Evolutionary conservation across 2,329 filamentous ascomycete species (phyloP).

Genomic region (Sarocladiaceae sp.): DNA sequence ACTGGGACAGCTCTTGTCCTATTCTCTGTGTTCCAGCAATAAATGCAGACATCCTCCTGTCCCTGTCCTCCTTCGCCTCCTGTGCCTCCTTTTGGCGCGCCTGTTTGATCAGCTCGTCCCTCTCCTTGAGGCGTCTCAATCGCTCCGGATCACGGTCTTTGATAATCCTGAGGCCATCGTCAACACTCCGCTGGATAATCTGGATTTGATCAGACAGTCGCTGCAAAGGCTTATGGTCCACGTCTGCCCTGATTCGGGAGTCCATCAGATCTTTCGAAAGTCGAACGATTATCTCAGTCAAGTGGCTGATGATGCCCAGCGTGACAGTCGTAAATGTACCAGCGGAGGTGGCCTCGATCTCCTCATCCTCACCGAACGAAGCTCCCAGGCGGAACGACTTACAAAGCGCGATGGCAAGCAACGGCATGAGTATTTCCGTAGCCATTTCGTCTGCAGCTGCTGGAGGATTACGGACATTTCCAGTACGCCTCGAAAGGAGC

Average conservation of each 20-base stretch:
- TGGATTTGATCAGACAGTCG: not conserved
- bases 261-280: not conserved
- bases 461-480: not conserved
- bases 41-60: not conserved
- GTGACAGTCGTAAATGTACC: not conserved
- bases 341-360: not conserved
- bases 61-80: not conserved
- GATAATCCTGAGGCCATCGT: not conserved
- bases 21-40: not conserved
- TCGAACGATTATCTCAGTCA: not conserved
- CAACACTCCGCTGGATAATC: not conserved
- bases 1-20: not conserved
- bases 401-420: not conserved
- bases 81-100: not conserved
- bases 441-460: not conserved
- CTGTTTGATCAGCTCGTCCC: not conserved
- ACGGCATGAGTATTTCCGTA: not conserved
- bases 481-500: not conserved
- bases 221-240: not conserved
- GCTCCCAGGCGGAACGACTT: not conserved
- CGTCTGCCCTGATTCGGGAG: not conserved
- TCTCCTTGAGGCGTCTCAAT: not conserved
- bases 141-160: not conserved
- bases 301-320: not conserved
- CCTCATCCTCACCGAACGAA: not conserved